phyloP scores from a whole-genome alignment of 2,329 filamentous ascomycete species.

The Colletotrichum karsti region DNA sequence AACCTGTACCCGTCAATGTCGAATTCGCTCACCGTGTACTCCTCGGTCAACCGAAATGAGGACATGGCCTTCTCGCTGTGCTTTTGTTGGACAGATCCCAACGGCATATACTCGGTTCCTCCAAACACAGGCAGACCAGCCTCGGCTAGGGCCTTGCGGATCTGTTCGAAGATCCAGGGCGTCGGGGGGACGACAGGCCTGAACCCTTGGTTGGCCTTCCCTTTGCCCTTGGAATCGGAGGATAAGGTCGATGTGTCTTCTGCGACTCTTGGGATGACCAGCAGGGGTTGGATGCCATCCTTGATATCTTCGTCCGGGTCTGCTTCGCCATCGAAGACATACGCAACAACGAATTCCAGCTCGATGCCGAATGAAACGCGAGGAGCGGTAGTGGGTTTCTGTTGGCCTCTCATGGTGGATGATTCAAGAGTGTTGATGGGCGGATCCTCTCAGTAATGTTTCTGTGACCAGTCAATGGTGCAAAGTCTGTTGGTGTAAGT shows the following conservation, averaged over 20 bases:
- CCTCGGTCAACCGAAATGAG: constrained; percentile 3
- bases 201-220: neutral
- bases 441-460: neutral
- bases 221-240: too few species aligned
- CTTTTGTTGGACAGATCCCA: constrained; percentile 10
- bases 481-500: neutral
- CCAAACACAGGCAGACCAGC: constrained; percentile 14
- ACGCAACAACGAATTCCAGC: constrained; percentile 34
- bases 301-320: constrained; percentile 34
- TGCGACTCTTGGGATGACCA: constrained; percentile 30
- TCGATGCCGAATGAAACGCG: constrained; percentile 39
- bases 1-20: constrained; percentile 30
- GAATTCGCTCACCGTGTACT: constrained; percentile 13
- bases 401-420: neutral
- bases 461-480: constrained; percentile 13
- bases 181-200: too few species aligned
- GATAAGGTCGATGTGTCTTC: too few species aligned
- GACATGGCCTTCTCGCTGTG: neutral
- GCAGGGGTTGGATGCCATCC: constrained; percentile 33
- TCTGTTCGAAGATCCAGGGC: neutral
- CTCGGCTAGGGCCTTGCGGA: constrained; percentile 1
- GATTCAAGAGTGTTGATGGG: neutral
- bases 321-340: constrained; percentile 12
- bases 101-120: neutral
- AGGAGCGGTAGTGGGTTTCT: constrained; percentile 15